Evolutionary conservation across 2,329 filamentous ascomycete species (phyloP).

Genomic region (Lithohypha guttulata): DNA sequence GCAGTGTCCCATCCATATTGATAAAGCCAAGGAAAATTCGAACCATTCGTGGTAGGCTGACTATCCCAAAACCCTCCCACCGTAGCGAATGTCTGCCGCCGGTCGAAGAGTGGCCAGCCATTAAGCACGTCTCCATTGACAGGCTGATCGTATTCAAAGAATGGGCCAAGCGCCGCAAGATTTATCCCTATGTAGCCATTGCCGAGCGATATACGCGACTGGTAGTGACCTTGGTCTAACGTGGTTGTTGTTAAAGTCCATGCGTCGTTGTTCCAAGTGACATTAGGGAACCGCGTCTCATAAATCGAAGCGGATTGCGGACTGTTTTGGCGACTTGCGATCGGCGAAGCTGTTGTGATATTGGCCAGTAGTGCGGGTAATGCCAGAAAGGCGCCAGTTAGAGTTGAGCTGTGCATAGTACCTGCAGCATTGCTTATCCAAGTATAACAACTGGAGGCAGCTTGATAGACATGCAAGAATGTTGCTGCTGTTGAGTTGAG

Average conservation of each 20-base stretch:
- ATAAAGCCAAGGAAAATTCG: slow-evolving; percentile 58
- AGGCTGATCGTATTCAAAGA: slow-evolving; percentile 48
- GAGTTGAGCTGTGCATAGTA: slow-evolving; percentile 1
- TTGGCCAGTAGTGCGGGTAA: slow-evolving; percentile 4
- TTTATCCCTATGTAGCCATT: slow-evolving; percentile 58
- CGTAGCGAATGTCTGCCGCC: slow-evolving; percentile 55
- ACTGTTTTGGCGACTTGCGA: not conserved
- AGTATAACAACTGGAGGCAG: no score
- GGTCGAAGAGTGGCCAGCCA: slow-evolving; percentile 57
- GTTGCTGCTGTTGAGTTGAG: no score
- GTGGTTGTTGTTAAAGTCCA: slow-evolving; percentile 46
- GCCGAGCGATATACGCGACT: slow-evolving; percentile 49
- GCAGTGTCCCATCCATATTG: slow-evolving; percentile 62
- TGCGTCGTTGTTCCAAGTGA: slow-evolving; percentile 49
- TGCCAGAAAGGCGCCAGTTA: slow-evolving; percentile 3
- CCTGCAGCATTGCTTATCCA: no score
- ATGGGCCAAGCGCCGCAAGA: slow-evolving; percentile 51
- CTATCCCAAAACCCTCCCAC: slow-evolving; percentile 57
- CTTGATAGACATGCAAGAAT: no score
- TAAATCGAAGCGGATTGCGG: slow-evolving; percentile 27
- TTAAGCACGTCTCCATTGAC: slow-evolving; percentile 45
- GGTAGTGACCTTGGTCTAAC: slow-evolving; percentile 48
- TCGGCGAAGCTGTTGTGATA: slow-evolving; percentile 3
- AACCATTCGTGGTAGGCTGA: slow-evolving; percentile 47
- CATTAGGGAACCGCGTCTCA: slow-evolving; percentile 40